Evolutionary conservation across 2,329 filamentous ascomycete genomes (phyloP).

Genomic region (Fusarium verrucosum): DNA sequence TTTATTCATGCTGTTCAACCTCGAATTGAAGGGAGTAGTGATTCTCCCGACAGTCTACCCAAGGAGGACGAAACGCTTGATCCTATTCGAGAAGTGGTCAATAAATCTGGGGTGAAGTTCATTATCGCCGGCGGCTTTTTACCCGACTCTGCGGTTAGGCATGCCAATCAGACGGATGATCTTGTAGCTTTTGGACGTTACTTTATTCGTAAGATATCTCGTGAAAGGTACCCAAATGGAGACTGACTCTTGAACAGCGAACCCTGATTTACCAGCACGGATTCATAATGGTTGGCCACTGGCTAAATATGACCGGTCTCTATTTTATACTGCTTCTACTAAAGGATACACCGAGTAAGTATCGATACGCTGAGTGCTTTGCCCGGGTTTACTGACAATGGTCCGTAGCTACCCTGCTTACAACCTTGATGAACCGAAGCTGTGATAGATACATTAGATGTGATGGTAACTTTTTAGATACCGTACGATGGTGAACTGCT

Average conservation of each 20-base stretch:
- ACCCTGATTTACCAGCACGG: constrained; percentile 39
- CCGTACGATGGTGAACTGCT: no score
- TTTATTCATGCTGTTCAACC: constrained; percentile 71
- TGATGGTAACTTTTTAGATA: no score
- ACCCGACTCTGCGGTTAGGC: constrained; percentile 41
- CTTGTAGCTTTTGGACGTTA: constrained; percentile 49
- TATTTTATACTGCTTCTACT: constrained; percentile 33
- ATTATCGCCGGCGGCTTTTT: constrained; percentile 50
- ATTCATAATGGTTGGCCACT: constrained; percentile 41
- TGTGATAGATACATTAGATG: background rate
- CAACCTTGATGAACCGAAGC: background rate
- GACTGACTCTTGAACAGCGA: constrained; percentile 30
- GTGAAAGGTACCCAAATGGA: background rate
- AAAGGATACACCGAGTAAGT: constrained; percentile 40
- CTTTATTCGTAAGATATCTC: constrained; percentile 41
- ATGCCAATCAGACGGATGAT: constrained; percentile 48
- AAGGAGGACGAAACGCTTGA: constrained; percentile 50
- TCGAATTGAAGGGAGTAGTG: constrained; percentile 56
- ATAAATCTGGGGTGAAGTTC: constrained; percentile 39
- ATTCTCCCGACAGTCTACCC: constrained; percentile 41
- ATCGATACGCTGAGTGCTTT: background rate
- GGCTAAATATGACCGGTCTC: constrained; percentile 33
- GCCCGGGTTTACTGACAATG: background rate
- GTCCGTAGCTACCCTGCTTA: constrained; percentile 29
- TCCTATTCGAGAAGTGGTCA: constrained; percentile 48